These are phyloP conservation scores for Scheffersomyces parashehatae DNA, from an alignment of 1,139 yeast genomes.

Conservation along the genomic window DNA sequence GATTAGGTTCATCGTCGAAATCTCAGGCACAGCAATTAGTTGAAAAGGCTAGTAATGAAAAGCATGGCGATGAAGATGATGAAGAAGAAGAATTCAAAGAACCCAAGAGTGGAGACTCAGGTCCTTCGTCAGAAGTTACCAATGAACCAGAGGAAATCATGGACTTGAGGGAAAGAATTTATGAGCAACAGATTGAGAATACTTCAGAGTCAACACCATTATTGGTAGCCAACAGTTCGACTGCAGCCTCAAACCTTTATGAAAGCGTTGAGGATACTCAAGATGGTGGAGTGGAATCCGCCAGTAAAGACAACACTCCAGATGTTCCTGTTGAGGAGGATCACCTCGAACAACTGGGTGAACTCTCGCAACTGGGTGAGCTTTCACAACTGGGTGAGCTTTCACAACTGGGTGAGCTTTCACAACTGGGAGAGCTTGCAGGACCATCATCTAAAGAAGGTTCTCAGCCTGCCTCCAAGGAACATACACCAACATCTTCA, in stretches of 20 bases:
- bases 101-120: conserved; percentile 11
- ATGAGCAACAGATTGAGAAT: conserved; percentile 28
- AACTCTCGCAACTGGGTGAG: background rate
- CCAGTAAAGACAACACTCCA: background rate
- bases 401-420: background rate
- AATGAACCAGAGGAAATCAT: conserved; percentile 41
- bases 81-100: conserved; percentile 15
- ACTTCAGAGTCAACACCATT: background rate
- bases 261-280: background rate
- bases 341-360: background rate
- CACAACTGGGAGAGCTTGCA: background rate
- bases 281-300: background rate
- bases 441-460: background rate
- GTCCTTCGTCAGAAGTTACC: conserved; percentile 24
- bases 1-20: conserved; percentile 26
- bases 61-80: conserved; percentile 13
- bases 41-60: conserved; percentile 10
- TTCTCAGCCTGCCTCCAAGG: conserved; percentile 7
- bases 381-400: background rate
- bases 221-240: background rate
- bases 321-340: background rate
- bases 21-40: background rate
- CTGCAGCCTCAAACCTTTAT: background rate
- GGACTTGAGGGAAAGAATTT: conserved; percentile 39
- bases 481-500: conserved; percentile 1